Base-by-base conservation (phyloP, 805 yeast species). In the Candida maesae region DNA sequence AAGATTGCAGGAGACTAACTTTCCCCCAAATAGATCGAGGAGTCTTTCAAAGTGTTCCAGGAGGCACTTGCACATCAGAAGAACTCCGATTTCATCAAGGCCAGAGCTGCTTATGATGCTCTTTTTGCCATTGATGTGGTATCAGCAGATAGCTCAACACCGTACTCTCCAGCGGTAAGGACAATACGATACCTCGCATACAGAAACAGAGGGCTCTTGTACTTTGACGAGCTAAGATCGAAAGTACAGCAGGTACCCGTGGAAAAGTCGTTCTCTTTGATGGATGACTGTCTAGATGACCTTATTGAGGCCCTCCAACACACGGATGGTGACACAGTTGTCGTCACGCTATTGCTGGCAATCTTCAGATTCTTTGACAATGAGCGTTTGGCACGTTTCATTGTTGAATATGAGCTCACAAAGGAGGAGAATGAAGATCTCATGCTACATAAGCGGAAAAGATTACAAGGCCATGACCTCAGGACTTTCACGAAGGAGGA, bases 191-290 rank as follows among this genome's bases (percentile, higher is more conserved):
- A 85, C 55, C 66, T 93, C 50, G 82, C 84, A 1, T 79, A 79
- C 56, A 73, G 96, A 49, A 93, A 91, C 56, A 66, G 95, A 42
- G 96, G 95, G 0, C 71, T 87, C 51, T 70, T 87, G 24, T 74
- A 79, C 45, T 71, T 84, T 27, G 59, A 61, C 6, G 68, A 63
- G 31, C 46, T 66, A 5, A 38, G 36, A 9, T 23, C 56, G 44
- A 39, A 46, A 38, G 35, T 56, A 46, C 30, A 47, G 1, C 25
- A 32, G 3, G 19, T 43, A 9, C 31, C 41, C 8, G 19, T 43
- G n/a, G 46, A 33, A 20, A 33, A 43, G 19, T 23, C 42, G 27
- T 18, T 44, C 27, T 40, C 42, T 2, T 36, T 50, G 2, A 31
- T 45, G 45, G 49, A 63, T 53, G 53, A 41, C 44, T 66, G 53